These are phyloP conservation scores for Stellera chamaejasme DNA, from an alignment of 345 rosid species.

Conservation along the genomic window DNA sequence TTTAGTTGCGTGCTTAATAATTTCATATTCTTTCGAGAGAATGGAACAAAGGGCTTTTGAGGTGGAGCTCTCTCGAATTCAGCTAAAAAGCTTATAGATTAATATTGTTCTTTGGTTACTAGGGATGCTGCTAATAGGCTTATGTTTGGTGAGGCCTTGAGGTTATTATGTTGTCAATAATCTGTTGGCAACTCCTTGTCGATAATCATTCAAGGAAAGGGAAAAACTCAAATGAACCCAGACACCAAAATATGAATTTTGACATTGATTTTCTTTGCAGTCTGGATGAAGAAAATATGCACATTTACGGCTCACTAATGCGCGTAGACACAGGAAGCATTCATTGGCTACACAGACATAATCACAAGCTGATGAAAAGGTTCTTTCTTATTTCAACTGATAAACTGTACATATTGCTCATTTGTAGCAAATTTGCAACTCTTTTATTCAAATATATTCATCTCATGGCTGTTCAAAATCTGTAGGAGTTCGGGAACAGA, in stretches of 20 bases:
- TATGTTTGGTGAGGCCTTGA: not conserved
- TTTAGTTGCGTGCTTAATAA: too few relatives aligned
- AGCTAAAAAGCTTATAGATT: too few relatives aligned
- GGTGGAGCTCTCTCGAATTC: too few relatives aligned
- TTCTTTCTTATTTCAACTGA: constrained; percentile 5
- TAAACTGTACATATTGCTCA: not conserved
- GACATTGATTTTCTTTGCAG: constrained; percentile 30
- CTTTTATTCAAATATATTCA: not conserved
- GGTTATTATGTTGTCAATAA: too few relatives aligned
- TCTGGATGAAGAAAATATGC: constrained; percentile 67
- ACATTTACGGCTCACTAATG: constrained; percentile 57
- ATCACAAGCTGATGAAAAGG: constrained; percentile 28
- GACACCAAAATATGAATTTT: constrained; percentile 1
- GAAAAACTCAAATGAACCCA: too few relatives aligned
- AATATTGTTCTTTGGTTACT: too few relatives aligned
- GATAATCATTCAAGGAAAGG: too few relatives aligned
- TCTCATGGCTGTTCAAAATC: constrained; percentile 2
- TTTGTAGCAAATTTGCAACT: not conserved
- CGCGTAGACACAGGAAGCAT: constrained; percentile 51
- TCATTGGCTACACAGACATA: constrained; percentile 47
- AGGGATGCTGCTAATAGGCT: not conserved
- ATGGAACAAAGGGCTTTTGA: too few relatives aligned
- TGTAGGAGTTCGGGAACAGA: constrained; percentile 24
- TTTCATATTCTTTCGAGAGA: too few relatives aligned
- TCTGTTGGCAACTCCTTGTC: not conserved